phyloP scores from a whole-genome alignment of 2,329 filamentous ascomycete species.

The Verticillium isaacii region DNA sequence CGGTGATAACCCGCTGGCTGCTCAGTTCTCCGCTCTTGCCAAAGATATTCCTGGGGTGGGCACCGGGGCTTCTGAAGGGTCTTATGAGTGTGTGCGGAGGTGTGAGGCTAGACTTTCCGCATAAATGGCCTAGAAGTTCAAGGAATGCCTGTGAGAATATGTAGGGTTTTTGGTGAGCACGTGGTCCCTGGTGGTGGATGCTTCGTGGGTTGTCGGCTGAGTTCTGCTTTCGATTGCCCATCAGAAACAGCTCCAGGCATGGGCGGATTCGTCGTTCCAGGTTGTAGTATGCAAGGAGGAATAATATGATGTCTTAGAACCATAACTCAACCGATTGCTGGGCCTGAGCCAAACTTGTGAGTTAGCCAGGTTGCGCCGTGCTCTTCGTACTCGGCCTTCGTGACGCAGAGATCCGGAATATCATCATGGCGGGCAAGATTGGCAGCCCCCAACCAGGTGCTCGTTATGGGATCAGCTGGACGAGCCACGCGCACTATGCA shows the following conservation, averaged over 20 bases:
- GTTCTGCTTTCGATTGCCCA: too few species aligned
- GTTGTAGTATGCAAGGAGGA: not conserved
- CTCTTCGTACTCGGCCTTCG: constrained; percentile 86
- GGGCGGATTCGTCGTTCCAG: not conserved
- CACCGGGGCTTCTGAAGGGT: constrained; percentile 12
- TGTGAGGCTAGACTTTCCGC: constrained; percentile 5
- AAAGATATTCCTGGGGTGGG: constrained; percentile 12
- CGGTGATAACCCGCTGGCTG: constrained; percentile 19
- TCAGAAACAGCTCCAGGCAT: too few species aligned
- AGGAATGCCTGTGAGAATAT: too few species aligned
- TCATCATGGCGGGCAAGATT: constrained; percentile 66
- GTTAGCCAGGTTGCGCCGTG: constrained; percentile 71
- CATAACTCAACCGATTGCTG: constrained; percentile 13
- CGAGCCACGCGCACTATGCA: constrained; percentile 71
- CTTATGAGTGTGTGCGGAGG: constrained; percentile 9
- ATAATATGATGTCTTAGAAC: not conserved
- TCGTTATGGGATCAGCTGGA: constrained; percentile 68
- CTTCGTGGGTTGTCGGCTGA: too few species aligned
- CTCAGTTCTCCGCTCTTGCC: constrained; percentile 16
- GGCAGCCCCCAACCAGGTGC: constrained; percentile 83
- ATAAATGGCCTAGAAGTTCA: not conserved
- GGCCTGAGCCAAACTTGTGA: constrained; percentile 57
- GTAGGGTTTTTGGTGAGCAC: too few species aligned
- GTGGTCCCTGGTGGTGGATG: too few species aligned
- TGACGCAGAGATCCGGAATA: constrained; percentile 67